Conservation (phyloP, 2,329 filamentous ascomycete species). For the Beauveria australis region DNA sequence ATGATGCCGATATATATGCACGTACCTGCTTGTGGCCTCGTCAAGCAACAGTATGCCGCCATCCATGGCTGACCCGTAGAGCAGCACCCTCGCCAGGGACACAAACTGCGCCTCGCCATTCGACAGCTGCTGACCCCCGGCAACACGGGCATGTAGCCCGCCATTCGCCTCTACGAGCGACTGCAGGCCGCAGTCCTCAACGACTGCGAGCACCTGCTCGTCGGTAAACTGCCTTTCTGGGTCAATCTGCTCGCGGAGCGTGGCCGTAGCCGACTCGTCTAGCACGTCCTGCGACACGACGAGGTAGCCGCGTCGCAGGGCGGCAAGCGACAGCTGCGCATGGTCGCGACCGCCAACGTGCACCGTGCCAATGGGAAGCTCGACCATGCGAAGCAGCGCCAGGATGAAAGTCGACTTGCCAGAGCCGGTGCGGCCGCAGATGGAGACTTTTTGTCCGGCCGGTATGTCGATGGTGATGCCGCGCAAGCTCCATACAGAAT, state of each 20-base stretch:
- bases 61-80: background rate
- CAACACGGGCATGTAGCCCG: background rate
- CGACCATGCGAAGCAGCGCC: background rate
- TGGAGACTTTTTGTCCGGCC: background rate
- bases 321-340: background rate
- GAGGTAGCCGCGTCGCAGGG: background rate
- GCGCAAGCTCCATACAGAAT: background rate
- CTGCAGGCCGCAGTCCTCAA: background rate
- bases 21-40: background rate
- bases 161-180: background rate
- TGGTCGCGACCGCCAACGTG: background rate
- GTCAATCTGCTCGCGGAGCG: background rate
- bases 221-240: background rate
- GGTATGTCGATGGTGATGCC: background rate
- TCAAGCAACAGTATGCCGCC: background rate
- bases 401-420: constrained; percentile 3
- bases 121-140: background rate
- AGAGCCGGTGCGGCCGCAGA: constrained; percentile 5
- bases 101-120: background rate
- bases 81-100: background rate
- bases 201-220: background rate
- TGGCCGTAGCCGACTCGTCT: background rate
- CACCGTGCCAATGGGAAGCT: background rate
- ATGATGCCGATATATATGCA: no score
- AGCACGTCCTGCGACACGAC: background rate